Evolutionary conservation across 2,329 filamentous ascomycete species (phyloP), one percentile per base, ranked within the genome.

Genomic region (Phoma sp.): DNA sequence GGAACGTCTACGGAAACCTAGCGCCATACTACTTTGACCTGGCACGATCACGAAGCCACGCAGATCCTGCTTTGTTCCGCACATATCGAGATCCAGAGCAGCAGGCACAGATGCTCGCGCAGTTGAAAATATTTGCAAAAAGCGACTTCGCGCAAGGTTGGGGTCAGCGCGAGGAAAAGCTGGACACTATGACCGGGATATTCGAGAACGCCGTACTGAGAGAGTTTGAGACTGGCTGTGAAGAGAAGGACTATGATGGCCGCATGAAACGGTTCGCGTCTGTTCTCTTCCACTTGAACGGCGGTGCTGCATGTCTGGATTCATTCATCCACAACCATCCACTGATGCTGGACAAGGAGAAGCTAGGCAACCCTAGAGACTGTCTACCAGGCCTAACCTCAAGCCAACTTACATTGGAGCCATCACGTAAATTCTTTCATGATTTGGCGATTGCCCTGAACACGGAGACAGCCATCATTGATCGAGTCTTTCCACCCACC

Each of bases 171-270:
- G 85, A 90, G 65, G 86, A 89, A 57, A 90, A 88, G 68, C 78
- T 99, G 17, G 80, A 84, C 30, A 84, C 82, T 20, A 92, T 96
- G 83, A 85, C 88, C 61, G 83, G 83, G 30, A 87, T 95, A 54
- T 99, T 99, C 67, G 93, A 98, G 76, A 92, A 88, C 51, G 92
- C 93, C 3, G 93, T 96, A 3, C 78, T 97, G 45, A 85, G 90
- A 42, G 95, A 99, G 73, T 99, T 99, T 64, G 90, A 96, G 74
- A 90, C 95, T 61, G 95, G 92, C 4, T 96, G 96, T 62, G 91
- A 95, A 72, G 87, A 87, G 36, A 90, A 89, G 78, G 93, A 99
- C 72, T 87, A 96, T 47, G 90, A 96, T 61, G 92, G 91, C 2
- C 83, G 87, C 47, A 97, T 98, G 93, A 87, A 84, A 63, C 86